phyloP scores from a whole-genome alignment of 257 asterid species.

The Mitragyna speciosa region DNA sequence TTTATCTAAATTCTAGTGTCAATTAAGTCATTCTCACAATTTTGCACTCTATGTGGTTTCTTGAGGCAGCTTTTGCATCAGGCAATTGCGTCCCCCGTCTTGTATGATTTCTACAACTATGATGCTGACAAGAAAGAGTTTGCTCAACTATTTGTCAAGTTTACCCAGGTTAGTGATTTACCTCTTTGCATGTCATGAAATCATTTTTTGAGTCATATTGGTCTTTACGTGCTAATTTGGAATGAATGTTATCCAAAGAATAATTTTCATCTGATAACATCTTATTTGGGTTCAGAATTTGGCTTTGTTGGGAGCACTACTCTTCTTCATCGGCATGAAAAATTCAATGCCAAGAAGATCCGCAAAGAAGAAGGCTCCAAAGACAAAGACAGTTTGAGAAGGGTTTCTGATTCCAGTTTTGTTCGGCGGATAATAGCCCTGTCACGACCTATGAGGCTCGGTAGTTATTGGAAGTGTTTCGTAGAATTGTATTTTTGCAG shows the following conservation, averaged over 20 bases:
- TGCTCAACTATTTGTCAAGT: slow-evolving; percentile 62
- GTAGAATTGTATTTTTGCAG: slow-evolving; percentile 6
- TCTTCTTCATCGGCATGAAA: slow-evolving; percentile 90
- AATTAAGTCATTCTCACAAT: neutral
- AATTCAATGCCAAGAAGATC: slow-evolving; percentile 78
- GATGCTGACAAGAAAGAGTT: slow-evolving; percentile 78
- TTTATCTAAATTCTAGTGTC: neutral
- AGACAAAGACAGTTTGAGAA: slow-evolving; percentile 67
- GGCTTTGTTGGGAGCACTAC: slow-evolving; percentile 80
- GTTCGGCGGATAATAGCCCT: slow-evolving; percentile 1
- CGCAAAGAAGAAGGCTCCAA: slow-evolving; percentile 66
- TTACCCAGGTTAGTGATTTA: slow-evolving; percentile 59
- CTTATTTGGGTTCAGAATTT: slow-evolving; percentile 45
- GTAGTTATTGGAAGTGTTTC: slow-evolving; percentile 3
- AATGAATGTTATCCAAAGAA: neutral
- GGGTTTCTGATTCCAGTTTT: slow-evolving; percentile 3
- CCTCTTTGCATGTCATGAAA: neutral
- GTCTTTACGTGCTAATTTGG: neutral
- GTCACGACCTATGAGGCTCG: neutral
- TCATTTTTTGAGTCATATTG: neutral
- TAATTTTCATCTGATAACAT: neutral
- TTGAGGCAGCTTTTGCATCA: slow-evolving; percentile 70
- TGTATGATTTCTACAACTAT: slow-evolving; percentile 94
- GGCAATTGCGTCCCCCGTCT: slow-evolving; percentile 62
- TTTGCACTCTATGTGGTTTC: neutral